Evolutionary conservation across 1,284 basidiomycete species (phyloP).

Genomic region (Mycena sp.): DNA sequence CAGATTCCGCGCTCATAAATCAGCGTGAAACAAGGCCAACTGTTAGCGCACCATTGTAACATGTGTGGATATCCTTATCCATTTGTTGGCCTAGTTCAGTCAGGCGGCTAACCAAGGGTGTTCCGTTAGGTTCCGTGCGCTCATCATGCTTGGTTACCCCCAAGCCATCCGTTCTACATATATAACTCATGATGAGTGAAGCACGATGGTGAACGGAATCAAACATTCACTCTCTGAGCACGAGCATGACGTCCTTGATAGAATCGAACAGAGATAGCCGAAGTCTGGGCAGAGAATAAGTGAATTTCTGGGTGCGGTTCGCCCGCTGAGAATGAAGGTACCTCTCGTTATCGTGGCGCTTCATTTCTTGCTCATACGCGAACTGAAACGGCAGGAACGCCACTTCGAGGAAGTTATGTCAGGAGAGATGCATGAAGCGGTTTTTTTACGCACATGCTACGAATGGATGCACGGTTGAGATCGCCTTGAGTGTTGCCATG

Average conservation of each 20-base stretch:
- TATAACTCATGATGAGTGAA: not conserved
- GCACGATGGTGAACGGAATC: not conserved
- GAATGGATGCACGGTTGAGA: conserved; percentile 12
- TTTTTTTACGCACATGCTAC: not conserved
- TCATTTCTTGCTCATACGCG: conserved; percentile 8
- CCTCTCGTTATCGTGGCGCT: conserved; percentile 9
- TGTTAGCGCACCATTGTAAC: conserved; percentile 1
- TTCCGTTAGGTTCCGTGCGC: not conserved
- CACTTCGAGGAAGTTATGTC: not conserved
- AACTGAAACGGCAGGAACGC: conserved; percentile 14
- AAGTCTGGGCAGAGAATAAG: not conserved
- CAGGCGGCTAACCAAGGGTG: not conserved
- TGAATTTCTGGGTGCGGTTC: not conserved
- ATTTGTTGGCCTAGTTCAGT: not conserved
- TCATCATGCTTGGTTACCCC: not conserved
- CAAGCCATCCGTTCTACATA: not conserved
- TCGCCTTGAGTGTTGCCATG: not conserved
- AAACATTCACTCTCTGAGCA: not conserved
- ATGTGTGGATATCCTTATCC: not conserved
- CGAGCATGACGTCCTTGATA: conserved; percentile 7
- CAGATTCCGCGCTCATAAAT: not conserved
- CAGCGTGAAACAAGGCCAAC: not conserved
- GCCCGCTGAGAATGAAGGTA: not conserved
- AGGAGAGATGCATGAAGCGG: not conserved
- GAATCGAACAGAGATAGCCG: conserved; percentile 2